These are phyloP conservation scores for Trichoderma pleuroti DNA, from an alignment of 2,329 filamentous ascomycete genomes.

Conservation along the genomic window DNA sequence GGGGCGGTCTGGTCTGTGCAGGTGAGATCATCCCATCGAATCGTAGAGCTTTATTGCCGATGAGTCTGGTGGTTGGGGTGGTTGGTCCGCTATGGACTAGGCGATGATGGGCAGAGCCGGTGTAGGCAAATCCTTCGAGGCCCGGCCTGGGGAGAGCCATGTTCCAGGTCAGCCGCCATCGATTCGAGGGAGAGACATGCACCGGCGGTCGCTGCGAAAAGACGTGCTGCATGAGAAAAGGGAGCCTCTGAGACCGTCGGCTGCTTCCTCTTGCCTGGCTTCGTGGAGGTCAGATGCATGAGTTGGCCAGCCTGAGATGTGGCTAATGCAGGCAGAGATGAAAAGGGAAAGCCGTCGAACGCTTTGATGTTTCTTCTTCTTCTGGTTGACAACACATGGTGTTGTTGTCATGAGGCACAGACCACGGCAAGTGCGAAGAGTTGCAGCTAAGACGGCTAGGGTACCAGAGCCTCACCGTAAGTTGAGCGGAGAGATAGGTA, in stretches of 20 bases:
- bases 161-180: constrained; percentile 6
- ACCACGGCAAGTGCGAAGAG: background rate
- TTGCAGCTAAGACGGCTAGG: background rate
- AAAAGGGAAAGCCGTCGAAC: background rate
- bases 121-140: constrained; percentile 9
- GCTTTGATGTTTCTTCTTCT: background rate
- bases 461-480: constrained; percentile 4
- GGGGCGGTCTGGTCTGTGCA: constrained; percentile 14
- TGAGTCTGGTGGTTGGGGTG: constrained; percentile 10
- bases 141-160: background rate
- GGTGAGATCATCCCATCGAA: constrained; percentile 15
- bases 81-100: background rate
- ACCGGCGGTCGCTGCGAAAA: background rate
- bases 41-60: constrained; percentile 9
- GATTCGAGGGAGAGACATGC: background rate
- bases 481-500: constrained; percentile 1
- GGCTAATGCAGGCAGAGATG: constrained; percentile 4
- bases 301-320: background rate
- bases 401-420: constrained; percentile 14
- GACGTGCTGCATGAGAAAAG: background rate
- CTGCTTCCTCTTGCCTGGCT: background rate
- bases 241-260: background rate
- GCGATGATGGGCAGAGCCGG: background rate
- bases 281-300: background rate
- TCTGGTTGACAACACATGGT: background rate